phyloP scores from a whole-genome alignment of 108 stramenopile genomes.

The Stephanodiscus minutulus region DNA sequence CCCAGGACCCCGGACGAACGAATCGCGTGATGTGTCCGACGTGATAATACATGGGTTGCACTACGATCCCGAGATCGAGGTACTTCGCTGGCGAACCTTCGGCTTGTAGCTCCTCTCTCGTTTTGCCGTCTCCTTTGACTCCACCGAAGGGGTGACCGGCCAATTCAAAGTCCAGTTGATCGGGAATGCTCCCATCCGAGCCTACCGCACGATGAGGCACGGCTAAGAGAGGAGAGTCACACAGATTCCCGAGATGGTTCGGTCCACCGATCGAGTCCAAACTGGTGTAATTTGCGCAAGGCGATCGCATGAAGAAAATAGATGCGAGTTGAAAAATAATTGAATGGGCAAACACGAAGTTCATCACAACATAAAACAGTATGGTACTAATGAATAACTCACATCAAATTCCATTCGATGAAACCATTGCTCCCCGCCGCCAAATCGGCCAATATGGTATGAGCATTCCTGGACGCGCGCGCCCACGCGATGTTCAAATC shows the following conservation, averaged over 20 bases:
- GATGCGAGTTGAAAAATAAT: background rate
- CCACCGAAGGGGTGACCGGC: constrained; percentile 60
- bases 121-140: constrained; percentile 67
- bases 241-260: constrained; percentile 91
- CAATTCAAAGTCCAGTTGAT: constrained; percentile 63
- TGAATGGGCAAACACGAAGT: background rate
- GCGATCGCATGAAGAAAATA: constrained; percentile 9
- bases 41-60: constrained; percentile 91
- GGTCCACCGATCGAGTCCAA: constrained; percentile 89
- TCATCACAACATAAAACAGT: background rate
- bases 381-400: constrained; percentile 4
- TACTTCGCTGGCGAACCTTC: constrained; percentile 73
- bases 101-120: constrained; percentile 80
- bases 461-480: constrained; percentile 89
- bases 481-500: constrained; percentile 75
- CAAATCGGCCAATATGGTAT: constrained; percentile 92
- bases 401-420: constrained; percentile 93
- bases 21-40: constrained; percentile 87
- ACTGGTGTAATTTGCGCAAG: constrained; percentile 30
- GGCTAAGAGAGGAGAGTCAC: constrained; percentile 86
- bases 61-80: constrained; percentile 68
- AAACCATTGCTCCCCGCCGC: constrained; percentile 89
- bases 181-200: constrained; percentile 38
- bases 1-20: constrained; percentile 73
- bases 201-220: constrained; percentile 78